phyloP scores from a whole-genome alignment of 1,139 yeast species.

The Suhomyces anneliseae region DNA sequence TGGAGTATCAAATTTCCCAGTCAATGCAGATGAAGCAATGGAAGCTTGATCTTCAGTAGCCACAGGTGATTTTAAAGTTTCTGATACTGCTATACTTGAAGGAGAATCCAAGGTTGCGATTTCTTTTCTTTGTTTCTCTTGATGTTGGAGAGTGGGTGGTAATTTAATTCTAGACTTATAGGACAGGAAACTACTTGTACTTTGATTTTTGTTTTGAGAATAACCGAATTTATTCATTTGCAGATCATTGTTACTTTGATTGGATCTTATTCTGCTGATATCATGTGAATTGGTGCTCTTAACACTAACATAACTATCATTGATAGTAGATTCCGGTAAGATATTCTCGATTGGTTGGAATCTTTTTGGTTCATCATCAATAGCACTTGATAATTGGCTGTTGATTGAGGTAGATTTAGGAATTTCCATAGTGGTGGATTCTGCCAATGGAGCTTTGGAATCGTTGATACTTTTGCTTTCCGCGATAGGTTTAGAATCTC shows the following conservation, averaged over 20 bases:
- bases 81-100: constrained; percentile 1
- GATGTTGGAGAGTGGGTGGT: constrained; percentile 25
- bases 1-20: constrained; percentile 13
- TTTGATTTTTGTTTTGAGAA: constrained; percentile 20
- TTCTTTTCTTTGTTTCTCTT: constrained; percentile 6
- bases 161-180: constrained; percentile 37
- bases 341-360: not conserved
- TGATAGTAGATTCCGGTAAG: not conserved
- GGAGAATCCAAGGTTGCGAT: constrained; percentile 5
- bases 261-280: constrained; percentile 8
- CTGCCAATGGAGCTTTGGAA: not conserved
- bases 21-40: constrained; percentile 7
- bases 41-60: constrained; percentile 10
- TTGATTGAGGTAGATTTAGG: constrained; percentile 2
- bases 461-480: too few relatives aligned
- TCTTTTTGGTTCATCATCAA: not conserved
- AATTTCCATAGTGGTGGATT: not conserved
- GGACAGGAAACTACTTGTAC: constrained; percentile 30
- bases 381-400: not conserved
- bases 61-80: constrained; percentile 10
- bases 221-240: constrained; percentile 6
- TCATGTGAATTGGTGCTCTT: constrained; percentile 5
- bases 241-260: constrained; percentile 8
- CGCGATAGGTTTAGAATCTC: too few relatives aligned
- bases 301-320: constrained; percentile 7